Evolutionary conservation across 2,329 filamentous ascomycete species (phyloP).

Genomic region (Calycina herbarum): DNA sequence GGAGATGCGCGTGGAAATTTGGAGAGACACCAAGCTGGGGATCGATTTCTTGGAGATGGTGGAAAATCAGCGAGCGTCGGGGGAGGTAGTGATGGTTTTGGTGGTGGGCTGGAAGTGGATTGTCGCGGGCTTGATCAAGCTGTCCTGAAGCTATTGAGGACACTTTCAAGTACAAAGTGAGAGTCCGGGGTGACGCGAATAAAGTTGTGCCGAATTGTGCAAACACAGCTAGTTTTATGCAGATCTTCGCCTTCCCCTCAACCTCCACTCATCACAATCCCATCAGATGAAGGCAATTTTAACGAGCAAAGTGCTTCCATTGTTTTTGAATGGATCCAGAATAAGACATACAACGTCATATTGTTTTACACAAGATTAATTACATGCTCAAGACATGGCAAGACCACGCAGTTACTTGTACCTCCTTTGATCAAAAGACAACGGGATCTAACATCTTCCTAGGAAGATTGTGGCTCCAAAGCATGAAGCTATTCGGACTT

Average conservation of each 20-base stretch:
- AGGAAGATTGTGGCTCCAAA: neutral
- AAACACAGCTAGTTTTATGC: too few relatives aligned
- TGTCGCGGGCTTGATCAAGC: conserved; percentile 21
- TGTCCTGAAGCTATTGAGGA: conserved; percentile 28
- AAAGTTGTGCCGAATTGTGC: conserved; percentile 14
- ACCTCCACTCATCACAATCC: too few relatives aligned
- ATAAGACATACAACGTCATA: too few relatives aligned
- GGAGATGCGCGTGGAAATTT: neutral
- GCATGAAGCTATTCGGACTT: neutral
- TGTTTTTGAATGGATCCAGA: too few relatives aligned
- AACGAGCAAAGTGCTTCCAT: too few relatives aligned
- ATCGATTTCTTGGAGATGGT: neutral
- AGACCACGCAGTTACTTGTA: too few relatives aligned
- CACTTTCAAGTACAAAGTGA: conserved; percentile 17
- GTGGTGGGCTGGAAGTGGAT: conserved; percentile 14
- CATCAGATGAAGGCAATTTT: too few relatives aligned
- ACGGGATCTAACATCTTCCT: too few relatives aligned
- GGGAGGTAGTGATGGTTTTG: conserved; percentile 2
- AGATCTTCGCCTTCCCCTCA: too few relatives aligned
- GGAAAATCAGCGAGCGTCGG: conserved; percentile 1
- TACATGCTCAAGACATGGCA: too few relatives aligned
- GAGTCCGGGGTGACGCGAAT: conserved; percentile 5
- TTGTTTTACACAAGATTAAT: too few relatives aligned
- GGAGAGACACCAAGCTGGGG: neutral
- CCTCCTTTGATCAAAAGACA: too few relatives aligned